phyloP scores from a whole-genome alignment of 768 basidiomycete species.

The Tubosaeta sp. region DNA sequence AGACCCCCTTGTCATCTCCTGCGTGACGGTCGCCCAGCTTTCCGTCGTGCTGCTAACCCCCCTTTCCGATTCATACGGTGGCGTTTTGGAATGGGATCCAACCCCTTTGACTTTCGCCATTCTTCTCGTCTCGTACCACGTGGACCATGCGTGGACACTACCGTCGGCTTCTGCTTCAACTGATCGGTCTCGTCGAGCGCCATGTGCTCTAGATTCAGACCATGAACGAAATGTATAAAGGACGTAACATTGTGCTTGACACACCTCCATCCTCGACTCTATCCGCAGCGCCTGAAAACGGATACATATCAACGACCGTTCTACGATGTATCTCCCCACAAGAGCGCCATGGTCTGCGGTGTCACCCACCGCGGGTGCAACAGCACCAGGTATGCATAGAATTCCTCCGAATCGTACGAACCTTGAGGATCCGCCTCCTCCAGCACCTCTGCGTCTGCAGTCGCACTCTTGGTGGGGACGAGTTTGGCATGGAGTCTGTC shows the following conservation, averaged over 20 bases:
- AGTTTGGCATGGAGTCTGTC: conserved; percentile 70
- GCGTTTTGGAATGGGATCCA: conserved; percentile 47
- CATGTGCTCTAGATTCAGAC: conserved; percentile 43
- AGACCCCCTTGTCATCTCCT: conserved; percentile 58
- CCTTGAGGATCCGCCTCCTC: conserved; percentile 44
- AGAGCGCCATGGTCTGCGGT: conserved; percentile 35
- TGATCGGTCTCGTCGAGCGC: conserved; percentile 39
- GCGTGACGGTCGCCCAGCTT: conserved; percentile 66
- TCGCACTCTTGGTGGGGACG: conserved; percentile 39
- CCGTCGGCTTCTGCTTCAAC: conserved; percentile 28
- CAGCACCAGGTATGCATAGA: conserved; percentile 46
- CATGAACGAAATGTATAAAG: conserved; percentile 7
- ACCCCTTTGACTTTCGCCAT: conserved; percentile 80
- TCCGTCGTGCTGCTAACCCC: conserved; percentile 52
- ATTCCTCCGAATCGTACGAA: conserved; percentile 42
- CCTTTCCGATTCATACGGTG: conserved; percentile 69
- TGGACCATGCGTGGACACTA: conserved; percentile 79
- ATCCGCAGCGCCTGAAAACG: conserved; percentile 14
- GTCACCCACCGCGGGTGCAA: conserved; percentile 49
- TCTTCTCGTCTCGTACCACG: conserved; percentile 72
- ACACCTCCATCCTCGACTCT: conserved; percentile 19
- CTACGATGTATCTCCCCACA: neutral
- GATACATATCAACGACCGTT: conserved; percentile 12
- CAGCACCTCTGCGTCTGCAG: conserved; percentile 27
- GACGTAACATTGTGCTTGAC: conserved; percentile 1